Percentiles rank a stretch among this genome's conserved stretches.
Conservation (phyloP, 2,329 filamentous ascomycete genomes). For the Ceratocystis eucalypticola region DNA sequence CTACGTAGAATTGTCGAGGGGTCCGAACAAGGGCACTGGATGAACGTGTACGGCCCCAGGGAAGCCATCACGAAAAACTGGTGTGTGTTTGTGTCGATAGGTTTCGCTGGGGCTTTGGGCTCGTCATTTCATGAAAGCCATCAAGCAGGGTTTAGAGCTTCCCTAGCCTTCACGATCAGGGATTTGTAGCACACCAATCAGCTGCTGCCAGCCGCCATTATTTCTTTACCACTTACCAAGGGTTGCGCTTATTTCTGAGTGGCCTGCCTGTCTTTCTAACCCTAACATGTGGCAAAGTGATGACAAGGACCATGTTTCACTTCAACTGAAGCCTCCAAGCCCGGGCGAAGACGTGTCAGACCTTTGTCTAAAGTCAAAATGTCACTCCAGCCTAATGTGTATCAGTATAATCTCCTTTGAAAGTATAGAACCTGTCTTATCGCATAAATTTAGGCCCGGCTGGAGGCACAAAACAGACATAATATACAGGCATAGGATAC, state of each 20-base stretch:
- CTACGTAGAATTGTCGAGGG: conserved; percentile 25
- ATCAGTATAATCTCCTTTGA: background rate
- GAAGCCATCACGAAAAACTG: conserved; percentile 6
- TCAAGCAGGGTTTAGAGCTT: conserved; percentile 6
- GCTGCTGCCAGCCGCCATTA: background rate
- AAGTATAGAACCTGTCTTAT: background rate
- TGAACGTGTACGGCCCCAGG: conserved; percentile 45
- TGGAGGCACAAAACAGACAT: background rate
- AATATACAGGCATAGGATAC: background rate
- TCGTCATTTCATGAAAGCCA: background rate
- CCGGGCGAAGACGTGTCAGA: background rate
- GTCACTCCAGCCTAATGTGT: background rate
- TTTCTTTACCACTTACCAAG: background rate
- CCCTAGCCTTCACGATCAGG: background rate
- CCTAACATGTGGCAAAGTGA: background rate
- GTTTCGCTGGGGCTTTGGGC: conserved; percentile 22
- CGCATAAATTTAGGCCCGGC: background rate
- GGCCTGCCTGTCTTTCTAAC: background rate
- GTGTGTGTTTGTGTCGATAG: conserved; percentile 29
- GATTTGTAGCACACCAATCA: background rate
- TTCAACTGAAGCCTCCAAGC: background rate
- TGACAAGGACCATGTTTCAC: background rate
- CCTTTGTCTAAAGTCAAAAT: background rate
- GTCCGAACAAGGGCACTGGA: conserved; percentile 52
- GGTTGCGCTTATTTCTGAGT: too few species aligned